Conservation (phyloP, 305 asterid genomes). For the Plantago coronopus region DNA sequence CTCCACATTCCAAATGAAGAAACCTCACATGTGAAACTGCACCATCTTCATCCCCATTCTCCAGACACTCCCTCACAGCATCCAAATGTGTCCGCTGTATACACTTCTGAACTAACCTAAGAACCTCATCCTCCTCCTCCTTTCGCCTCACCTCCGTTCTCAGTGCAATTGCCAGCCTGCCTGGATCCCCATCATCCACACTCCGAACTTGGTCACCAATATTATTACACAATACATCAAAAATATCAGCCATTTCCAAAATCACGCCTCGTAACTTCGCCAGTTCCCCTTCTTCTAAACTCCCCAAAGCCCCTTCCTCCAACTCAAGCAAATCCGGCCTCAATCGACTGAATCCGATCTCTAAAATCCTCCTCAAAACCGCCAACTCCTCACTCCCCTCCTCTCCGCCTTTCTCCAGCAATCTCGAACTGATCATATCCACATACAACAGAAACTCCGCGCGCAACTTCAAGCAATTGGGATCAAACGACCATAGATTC, state of each 20-base stretch:
- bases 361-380: constrained; percentile 51
- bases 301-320: constrained; percentile 26
- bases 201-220: constrained; percentile 61
- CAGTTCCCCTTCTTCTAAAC: constrained; percentile 53
- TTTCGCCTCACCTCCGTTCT: constrained; percentile 38
- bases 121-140: constrained; percentile 48
- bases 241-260: constrained; percentile 55
- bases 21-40: constrained; percentile 62
- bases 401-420: constrained; percentile 31
- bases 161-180: constrained; percentile 60
- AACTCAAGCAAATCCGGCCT: constrained; percentile 51
- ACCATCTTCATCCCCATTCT: constrained; percentile 52
- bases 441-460: constrained; percentile 73
- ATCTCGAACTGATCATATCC: constrained; percentile 44
- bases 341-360: constrained; percentile 61
- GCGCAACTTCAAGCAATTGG: constrained; percentile 54
- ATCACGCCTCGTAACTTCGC: constrained; percentile 50
- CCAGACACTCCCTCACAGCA: constrained; percentile 60
- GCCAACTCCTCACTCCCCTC: constrained; percentile 40
- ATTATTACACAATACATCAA: constrained; percentile 69
- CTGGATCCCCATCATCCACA: constrained; percentile 44
- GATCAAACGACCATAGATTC: constrained; percentile 71
- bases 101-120: constrained; percentile 60
- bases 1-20: constrained; percentile 65
- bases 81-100: constrained; percentile 74